phyloP scores from a whole-genome alignment of 2,329 filamentous ascomycete genomes.

The Cladosporium phlei region DNA sequence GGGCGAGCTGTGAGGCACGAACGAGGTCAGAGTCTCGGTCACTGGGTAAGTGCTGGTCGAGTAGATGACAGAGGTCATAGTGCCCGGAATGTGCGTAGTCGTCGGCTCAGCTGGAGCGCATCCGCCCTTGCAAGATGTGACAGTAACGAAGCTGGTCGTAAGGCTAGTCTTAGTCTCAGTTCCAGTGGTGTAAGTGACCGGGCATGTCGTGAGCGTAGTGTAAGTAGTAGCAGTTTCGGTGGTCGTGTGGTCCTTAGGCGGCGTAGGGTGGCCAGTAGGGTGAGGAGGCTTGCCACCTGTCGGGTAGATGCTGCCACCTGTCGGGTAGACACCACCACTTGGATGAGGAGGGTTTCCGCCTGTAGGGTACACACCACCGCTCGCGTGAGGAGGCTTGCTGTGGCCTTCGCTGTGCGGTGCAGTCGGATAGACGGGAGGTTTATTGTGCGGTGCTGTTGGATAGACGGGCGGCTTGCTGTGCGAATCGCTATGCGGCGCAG shows the following conservation, averaged over 20 bases:
- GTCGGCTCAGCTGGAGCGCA: slow-evolving; percentile 10
- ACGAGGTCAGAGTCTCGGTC: slow-evolving; percentile 5
- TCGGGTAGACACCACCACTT: too few species aligned
- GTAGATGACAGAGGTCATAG: slow-evolving; percentile 10
- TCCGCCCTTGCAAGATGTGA: slow-evolving; percentile 12
- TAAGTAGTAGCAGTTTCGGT: slow-evolving; percentile 12
- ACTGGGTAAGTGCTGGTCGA: slow-evolving; percentile 8
- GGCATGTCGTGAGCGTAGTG: slow-evolving; percentile 12
- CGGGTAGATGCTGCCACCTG: not conserved
- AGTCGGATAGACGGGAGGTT: not conserved
- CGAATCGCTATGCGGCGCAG: not conserved
- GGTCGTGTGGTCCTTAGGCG: slow-evolving; percentile 8
- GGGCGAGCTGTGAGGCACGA: slow-evolving; percentile 14
- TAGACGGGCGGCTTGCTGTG: not conserved
- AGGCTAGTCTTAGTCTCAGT: slow-evolving; percentile 8
- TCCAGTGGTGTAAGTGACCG: slow-evolving; percentile 10
- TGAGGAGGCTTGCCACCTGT: not conserved
- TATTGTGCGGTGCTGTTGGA: not conserved
- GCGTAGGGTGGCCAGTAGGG: slow-evolving; percentile 5
- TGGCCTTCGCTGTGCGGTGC: too few species aligned
- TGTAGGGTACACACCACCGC: too few species aligned
- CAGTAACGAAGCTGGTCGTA: slow-evolving; percentile 9
- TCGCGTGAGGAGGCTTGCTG: slow-evolving; percentile 1
- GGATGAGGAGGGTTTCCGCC: not conserved
- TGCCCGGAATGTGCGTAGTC: slow-evolving; percentile 6